A percentile compares a stretch with the other conserved stretches of the same genome.
Conservation (phyloP, 805 yeast species). For the Schizosaccharomyces cryophilus region DNA sequence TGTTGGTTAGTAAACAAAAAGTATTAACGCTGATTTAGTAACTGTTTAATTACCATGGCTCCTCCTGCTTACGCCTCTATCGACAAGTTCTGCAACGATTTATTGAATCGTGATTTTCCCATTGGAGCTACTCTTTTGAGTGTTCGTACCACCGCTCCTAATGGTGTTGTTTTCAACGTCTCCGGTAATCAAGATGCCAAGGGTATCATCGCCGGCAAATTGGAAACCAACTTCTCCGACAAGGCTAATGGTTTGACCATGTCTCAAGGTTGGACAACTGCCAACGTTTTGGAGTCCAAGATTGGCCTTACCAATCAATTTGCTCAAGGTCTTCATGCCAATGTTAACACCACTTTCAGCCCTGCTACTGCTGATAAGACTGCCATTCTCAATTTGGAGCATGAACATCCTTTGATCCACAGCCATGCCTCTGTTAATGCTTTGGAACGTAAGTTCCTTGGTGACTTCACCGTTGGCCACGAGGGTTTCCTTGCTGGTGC, state of each 20-base stretch:
- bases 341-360: constrained; percentile 61
- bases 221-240: constrained; percentile 83
- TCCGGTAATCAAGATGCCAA: constrained; percentile 67
- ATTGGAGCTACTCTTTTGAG: constrained; percentile 39
- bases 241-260: constrained; percentile 75
- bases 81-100: constrained; percentile 74
- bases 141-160: constrained; percentile 80
- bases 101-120: constrained; percentile 77
- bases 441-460: constrained; percentile 79
- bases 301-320: constrained; percentile 75
- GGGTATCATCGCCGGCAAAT: constrained; percentile 61
- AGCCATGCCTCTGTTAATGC: constrained; percentile 89
- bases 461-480: constrained; percentile 85
- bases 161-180: constrained; percentile 77
- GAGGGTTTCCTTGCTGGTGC: constrained; percentile 94
- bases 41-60: constrained; percentile 23
- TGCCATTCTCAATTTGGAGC: constrained; percentile 73
- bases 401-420: constrained; percentile 76
- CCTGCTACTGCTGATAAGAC: constrained; percentile 65
- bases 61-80: constrained; percentile 86
- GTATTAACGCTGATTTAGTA: no score
- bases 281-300: constrained; percentile 77
- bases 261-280: constrained; percentile 95
- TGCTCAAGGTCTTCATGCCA: constrained; percentile 87
- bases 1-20: no score